Percentiles rank a stretch among this genome's conserved stretches.
Evolutionary conservation across 352 stramenopile genomes (phyloP).

Genomic region (Pythium guiyangense): DNA sequence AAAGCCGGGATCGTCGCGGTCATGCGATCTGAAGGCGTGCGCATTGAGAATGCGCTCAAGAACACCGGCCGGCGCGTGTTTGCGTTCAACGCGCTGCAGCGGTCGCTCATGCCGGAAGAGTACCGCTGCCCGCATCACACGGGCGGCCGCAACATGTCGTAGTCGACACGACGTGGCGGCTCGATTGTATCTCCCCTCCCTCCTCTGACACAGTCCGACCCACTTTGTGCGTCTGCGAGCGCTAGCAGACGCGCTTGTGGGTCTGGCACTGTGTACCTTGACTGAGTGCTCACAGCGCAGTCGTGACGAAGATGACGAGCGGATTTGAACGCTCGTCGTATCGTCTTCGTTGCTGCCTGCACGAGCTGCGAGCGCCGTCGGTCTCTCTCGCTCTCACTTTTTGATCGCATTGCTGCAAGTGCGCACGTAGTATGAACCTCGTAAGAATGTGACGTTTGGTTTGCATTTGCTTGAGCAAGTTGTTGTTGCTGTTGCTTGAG

Average conservation of each 20-base stretch:
- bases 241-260: too few species aligned
- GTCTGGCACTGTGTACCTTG: not conserved
- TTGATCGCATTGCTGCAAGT: too few species aligned
- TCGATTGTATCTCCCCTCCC: too few species aligned
- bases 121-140: slow-evolving; percentile 81
- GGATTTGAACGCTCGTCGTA: not conserved
- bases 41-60: slow-evolving; percentile 84
- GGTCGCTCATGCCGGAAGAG: slow-evolving; percentile 74
- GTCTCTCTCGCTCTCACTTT: too few species aligned
- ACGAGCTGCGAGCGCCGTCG: too few species aligned
- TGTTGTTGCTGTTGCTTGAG: too few species aligned
- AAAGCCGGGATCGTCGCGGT: slow-evolving; percentile 73
- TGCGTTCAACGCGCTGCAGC: slow-evolving; percentile 83
- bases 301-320: not conserved
- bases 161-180: slow-evolving; percentile 4
- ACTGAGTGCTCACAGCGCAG: not conserved
- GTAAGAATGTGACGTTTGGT: too few species aligned
- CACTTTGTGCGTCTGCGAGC: too few species aligned
- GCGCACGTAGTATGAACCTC: too few species aligned
- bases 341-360: too few species aligned
- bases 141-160: slow-evolving; percentile 76
- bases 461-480: too few species aligned
- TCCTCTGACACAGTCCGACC: too few species aligned
- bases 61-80: slow-evolving; percentile 81
- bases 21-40: slow-evolving; percentile 80